Conservation (phyloP, 371 early-diverging fungal species). For the Rhizopus sp. region DNA sequence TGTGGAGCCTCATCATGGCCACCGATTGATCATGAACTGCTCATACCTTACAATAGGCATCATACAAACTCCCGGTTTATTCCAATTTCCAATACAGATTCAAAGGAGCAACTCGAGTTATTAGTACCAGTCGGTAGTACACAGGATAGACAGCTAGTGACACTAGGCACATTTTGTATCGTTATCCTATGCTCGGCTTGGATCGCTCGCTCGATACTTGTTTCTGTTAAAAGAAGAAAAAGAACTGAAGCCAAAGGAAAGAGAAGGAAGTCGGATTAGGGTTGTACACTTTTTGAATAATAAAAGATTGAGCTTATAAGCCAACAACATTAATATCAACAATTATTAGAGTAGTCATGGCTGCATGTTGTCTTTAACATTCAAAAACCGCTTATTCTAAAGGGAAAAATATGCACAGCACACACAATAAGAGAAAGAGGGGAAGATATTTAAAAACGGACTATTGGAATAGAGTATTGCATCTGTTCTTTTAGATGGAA, state of each 20-base stretch:
- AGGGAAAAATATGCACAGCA: too few species aligned
- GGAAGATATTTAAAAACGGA: too few species aligned
- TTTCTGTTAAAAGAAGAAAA: slow-evolving; percentile 31
- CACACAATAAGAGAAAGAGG: too few species aligned
- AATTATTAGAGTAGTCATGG: too few species aligned
- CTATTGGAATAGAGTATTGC: too few species aligned
- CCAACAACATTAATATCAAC: too few species aligned
- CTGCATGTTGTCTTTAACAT: too few species aligned
- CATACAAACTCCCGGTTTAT: slow-evolving; percentile 1
- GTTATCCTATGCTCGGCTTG: slow-evolving; percentile 36
- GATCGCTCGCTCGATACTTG: slow-evolving; percentile 28
- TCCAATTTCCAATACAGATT: not conserved
- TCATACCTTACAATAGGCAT: slow-evolving; percentile 3
- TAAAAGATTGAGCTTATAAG: too few species aligned
- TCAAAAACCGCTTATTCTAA: too few species aligned
- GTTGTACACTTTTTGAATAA: too few species aligned
- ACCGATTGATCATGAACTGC: slow-evolving; percentile 8
- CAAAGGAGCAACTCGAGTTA: slow-evolving; percentile 6
- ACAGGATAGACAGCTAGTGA: slow-evolving; percentile 29
- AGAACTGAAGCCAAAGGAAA: slow-evolving; percentile 52
- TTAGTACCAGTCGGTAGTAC: slow-evolving; percentile 42
- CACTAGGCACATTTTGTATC: slow-evolving; percentile 29
- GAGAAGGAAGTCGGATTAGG: slow-evolving; percentile 48
- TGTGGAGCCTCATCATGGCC: slow-evolving; percentile 26
- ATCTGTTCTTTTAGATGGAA: too few species aligned